Conservation (phyloP, 345 rosid species). For the Noccaea bulbosa region DNA sequence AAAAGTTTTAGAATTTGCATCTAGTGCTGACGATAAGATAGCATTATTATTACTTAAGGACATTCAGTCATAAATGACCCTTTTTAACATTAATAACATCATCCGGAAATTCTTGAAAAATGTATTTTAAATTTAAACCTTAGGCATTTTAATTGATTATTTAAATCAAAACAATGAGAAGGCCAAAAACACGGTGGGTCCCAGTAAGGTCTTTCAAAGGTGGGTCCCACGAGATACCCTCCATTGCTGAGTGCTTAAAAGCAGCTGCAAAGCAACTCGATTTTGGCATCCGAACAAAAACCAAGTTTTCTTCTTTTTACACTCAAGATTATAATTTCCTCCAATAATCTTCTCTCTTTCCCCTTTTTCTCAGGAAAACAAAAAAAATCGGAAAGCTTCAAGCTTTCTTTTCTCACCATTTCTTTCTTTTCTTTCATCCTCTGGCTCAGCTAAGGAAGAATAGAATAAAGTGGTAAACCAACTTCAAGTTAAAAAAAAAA, state of each 20-base stretch:
- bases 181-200: conserved; percentile 30
- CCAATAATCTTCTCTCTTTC: conserved; percentile 19
- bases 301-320: conserved; percentile 35
- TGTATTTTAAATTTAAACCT: conserved; percentile 1
- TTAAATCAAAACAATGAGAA: conserved; percentile 7
- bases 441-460: conserved; percentile 44
- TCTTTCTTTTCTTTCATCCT: conserved; percentile 22
- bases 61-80: neutral
- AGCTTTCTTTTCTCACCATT: conserved; percentile 32
- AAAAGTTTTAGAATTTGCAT: too few species aligned
- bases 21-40: neutral
- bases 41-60: neutral
- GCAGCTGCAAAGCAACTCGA: conserved; percentile 54
- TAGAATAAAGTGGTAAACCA: conserved; percentile 51
- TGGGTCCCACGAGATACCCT: conserved; percentile 46
- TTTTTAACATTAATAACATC: neutral
- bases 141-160: neutral
- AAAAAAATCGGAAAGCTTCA: conserved; percentile 7
- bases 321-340: conserved; percentile 24
- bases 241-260: conserved; percentile 48
- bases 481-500: neutral
- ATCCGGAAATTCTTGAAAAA: conserved; percentile 7
- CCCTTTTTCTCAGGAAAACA: conserved; percentile 22
- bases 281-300: conserved; percentile 39
- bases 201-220: conserved; percentile 38